A percentile compares a stretch with the other conserved stretches of the same genome.
phyloP scores from a whole-genome alignment of 352 stramenopile species.

The Globisporangium orthogonon region DNA sequence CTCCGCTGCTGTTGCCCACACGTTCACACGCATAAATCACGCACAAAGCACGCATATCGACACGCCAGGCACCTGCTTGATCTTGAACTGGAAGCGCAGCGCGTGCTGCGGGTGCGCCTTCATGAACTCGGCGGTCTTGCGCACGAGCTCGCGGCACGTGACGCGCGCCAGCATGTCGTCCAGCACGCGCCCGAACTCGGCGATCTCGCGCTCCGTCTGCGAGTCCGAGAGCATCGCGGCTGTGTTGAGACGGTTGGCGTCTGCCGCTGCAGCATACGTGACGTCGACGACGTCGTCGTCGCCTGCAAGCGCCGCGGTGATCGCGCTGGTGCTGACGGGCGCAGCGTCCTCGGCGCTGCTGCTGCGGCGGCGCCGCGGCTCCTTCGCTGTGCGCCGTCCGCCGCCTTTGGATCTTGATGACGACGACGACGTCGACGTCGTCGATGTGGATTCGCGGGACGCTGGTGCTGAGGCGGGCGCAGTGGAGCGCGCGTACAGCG shows the following conservation, averaged over 20 bases:
- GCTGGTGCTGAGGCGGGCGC: not conserved
- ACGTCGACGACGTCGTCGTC: not conserved
- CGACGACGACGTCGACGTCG: not conserved
- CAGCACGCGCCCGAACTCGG: slow-evolving; percentile 59
- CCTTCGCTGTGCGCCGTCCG: not conserved
- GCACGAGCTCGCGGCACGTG: slow-evolving; percentile 65
- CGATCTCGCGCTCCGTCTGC: slow-evolving; percentile 67
- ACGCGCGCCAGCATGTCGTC: slow-evolving; percentile 69
- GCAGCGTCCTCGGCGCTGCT: slow-evolving; percentile 3
- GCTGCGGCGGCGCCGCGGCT: not conserved
- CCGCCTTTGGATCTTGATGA: not conserved
- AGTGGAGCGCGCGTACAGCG: slow-evolving; percentile 3
- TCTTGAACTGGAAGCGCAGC: slow-evolving; percentile 81
- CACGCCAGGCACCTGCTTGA: slow-evolving; percentile 70
- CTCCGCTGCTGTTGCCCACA: slow-evolving; percentile 6
- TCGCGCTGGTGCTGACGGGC: slow-evolving; percentile 1
- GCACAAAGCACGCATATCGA: not conserved
- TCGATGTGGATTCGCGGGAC: not conserved
- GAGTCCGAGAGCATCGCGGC: slow-evolving; percentile 50
- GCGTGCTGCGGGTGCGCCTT: slow-evolving; percentile 61
- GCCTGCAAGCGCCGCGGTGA: slow-evolving; percentile 5
- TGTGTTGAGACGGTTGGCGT: slow-evolving; percentile 9
- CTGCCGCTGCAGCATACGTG: not conserved
- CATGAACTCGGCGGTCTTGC: slow-evolving; percentile 71
- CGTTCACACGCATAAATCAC: slow-evolving; percentile 5